These are phyloP conservation scores for Xylariaceae sp. DNA, from an alignment of 2,329 filamentous ascomycete species.

Conservation along the genomic window DNA sequence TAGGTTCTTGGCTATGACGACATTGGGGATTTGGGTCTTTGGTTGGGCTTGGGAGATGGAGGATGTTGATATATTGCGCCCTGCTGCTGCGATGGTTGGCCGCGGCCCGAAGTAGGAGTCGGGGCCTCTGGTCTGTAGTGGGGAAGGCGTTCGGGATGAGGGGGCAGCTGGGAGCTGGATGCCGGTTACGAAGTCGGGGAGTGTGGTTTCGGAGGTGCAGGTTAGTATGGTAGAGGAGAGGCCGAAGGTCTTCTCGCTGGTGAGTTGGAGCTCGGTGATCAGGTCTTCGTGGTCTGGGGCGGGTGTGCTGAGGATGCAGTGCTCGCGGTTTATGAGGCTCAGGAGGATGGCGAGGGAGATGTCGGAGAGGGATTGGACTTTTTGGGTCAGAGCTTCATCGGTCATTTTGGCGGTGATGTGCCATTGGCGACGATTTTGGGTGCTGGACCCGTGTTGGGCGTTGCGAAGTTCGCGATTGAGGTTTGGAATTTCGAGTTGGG, in stretches of 20 bases:
- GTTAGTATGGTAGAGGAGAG: slow-evolving; percentile 66
- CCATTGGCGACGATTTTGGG: neutral
- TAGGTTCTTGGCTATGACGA: slow-evolving; percentile 78
- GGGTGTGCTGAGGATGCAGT: slow-evolving; percentile 81
- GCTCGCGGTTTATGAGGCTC: slow-evolving; percentile 75
- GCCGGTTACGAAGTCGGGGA: slow-evolving; percentile 74
- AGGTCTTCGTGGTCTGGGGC: slow-evolving; percentile 60
- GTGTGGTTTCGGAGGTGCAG: slow-evolving; percentile 67
- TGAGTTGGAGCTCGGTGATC: slow-evolving; percentile 69
- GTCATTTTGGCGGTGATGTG: slow-evolving; percentile 45
- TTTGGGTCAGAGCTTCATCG: slow-evolving; percentile 58
- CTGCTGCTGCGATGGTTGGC: neutral
- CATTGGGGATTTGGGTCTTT: slow-evolving; percentile 61
- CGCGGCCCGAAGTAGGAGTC: slow-evolving; percentile 1
- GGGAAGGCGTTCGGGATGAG: neutral
- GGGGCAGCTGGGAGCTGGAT: slow-evolving; percentile 49
- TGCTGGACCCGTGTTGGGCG: neutral
- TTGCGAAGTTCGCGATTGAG: neutral
- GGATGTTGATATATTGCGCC: slow-evolving; percentile 2
- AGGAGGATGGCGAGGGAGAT: slow-evolving; percentile 83
- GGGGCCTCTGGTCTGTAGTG: neutral
- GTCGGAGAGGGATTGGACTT: slow-evolving; percentile 76
- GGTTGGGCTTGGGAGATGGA: slow-evolving; percentile 1
- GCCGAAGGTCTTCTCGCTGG: slow-evolving; percentile 67
- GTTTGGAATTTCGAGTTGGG: neutral